These are phyloP conservation scores for Draba incana DNA, from an alignment of 345 rosid species.

Conservation along the genomic window DNA sequence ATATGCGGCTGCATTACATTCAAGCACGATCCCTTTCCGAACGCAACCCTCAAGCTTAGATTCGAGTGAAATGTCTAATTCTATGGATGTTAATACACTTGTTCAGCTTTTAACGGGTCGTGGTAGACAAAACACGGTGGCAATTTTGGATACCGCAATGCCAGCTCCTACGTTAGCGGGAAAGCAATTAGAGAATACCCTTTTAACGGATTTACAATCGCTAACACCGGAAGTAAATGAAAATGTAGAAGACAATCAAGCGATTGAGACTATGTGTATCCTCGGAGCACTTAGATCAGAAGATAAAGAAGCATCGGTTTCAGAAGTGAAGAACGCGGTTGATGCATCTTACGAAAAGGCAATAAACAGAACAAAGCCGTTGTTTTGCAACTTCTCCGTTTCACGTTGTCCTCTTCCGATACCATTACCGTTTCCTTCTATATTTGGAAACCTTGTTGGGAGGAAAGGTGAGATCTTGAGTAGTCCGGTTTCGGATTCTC, in stretches of 20 bases:
- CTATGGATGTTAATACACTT: constrained; percentile 59
- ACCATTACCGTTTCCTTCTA: constrained; percentile 93
- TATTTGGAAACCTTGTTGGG: constrained; percentile 69
- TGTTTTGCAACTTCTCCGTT: constrained; percentile 70
- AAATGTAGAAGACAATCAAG: constrained; percentile 63
- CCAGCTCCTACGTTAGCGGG: constrained; percentile 71
- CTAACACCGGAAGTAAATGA: constrained; percentile 73
- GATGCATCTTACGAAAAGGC: constrained; percentile 52
- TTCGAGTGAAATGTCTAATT: constrained; percentile 53
- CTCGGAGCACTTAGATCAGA: constrained; percentile 75
- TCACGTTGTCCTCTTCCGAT: constrained; percentile 81
- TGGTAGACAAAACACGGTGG: constrained; percentile 69
- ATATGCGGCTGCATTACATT: constrained; percentile 85
- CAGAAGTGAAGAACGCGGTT: constrained; percentile 66
- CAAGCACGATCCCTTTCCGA: constrained; percentile 68
- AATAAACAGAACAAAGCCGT: constrained; percentile 42
- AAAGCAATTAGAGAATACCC: constrained; percentile 47
- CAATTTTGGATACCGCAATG: constrained; percentile 76
- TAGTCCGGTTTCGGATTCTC: constrained; percentile 50
- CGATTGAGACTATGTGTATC: constrained; percentile 66
- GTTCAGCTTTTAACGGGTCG: constrained; percentile 64
- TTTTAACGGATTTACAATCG: constrained; percentile 55
- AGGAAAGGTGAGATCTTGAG: constrained; percentile 71
- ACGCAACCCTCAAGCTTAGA: constrained; percentile 63
- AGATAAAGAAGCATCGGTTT: constrained; percentile 52